Evolutionary conservation across 495 filamentous ascomycete genomes (phyloP).

Genomic region (Podospora fimiseda): DNA sequence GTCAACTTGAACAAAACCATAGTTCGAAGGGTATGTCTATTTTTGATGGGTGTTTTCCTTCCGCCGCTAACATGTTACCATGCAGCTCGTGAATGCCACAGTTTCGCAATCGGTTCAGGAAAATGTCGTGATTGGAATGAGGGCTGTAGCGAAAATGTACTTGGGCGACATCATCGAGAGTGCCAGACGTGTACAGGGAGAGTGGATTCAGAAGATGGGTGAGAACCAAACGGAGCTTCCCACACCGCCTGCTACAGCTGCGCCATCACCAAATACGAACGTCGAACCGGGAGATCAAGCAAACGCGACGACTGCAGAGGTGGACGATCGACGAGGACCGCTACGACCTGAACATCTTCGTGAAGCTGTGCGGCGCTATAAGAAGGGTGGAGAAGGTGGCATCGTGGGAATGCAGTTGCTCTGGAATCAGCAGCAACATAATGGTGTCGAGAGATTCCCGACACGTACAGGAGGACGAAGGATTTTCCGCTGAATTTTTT

Average conservation of each 20-base stretch:
- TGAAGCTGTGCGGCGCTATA: constrained; percentile 69
- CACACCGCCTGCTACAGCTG: constrained; percentile 22
- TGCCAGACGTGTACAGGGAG: constrained; percentile 68
- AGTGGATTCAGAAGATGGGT: constrained; percentile 58
- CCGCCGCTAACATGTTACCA: constrained; percentile 17
- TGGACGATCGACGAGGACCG: constrained; percentile 48
- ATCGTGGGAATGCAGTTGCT: constrained; percentile 67
- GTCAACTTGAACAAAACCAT: constrained; percentile 50
- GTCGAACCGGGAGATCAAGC: neutral
- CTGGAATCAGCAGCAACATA: constrained; percentile 54
- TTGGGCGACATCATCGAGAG: constrained; percentile 77
- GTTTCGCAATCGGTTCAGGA: constrained; percentile 80
- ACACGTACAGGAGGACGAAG: constrained; percentile 56
- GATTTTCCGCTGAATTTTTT: constrained; percentile 62
- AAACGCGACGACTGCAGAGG: constrained; percentile 19
- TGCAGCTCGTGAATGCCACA: constrained; percentile 74
- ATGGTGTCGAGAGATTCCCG: constrained; percentile 55
- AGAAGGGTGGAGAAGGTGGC: constrained; percentile 61
- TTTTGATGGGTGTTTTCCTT: neutral
- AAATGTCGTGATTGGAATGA: constrained; percentile 71
- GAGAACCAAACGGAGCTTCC: constrained; percentile 44
- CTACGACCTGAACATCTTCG: constrained; percentile 76
- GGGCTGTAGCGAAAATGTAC: constrained; percentile 76
- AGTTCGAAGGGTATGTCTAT: constrained; percentile 35
- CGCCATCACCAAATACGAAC: constrained; percentile 4